These are phyloP conservation scores for Spergularia bocconei DNA, from an alignment of 148 eudicot species.

Conservation along the genomic window DNA sequence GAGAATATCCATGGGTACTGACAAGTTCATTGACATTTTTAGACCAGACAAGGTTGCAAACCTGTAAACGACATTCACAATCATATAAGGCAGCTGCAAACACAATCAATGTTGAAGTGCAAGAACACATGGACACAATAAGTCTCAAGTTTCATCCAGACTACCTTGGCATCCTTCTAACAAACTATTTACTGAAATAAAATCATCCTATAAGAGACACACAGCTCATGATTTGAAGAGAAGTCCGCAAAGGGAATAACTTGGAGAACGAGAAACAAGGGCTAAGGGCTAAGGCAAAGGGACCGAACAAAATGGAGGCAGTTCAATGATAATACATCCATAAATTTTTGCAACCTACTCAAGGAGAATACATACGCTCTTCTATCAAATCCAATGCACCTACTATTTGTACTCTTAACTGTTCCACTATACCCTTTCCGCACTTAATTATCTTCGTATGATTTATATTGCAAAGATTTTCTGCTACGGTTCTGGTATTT, in stretches of 20 bases:
- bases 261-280: not conserved
- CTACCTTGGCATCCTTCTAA: not conserved
- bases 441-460: no score
- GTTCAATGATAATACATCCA: no score
- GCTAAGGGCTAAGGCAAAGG: no score
- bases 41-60: conserved; percentile 94
- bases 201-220: not conserved
- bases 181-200: not conserved
- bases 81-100: not conserved
- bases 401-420: no score
- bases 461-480: no score
- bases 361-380: no score
- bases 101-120: not conserved
- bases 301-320: no score
- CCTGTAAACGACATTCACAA: conserved; percentile 40
- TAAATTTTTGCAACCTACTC: no score
- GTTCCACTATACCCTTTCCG: no score
- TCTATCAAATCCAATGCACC: no score
- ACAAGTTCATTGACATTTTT: conserved; percentile 87
- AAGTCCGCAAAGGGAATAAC: not conserved
- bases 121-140: not conserved
- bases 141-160: not conserved
- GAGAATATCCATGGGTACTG: conserved; percentile 94
- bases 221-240: not conserved
- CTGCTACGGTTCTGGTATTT: not conserved